Percentiles rank a stretch among this genome's conserved stretches.
phyloP scores from a whole-genome alignment of 129 eudicot species.

The Lactuca sativa region DNA sequence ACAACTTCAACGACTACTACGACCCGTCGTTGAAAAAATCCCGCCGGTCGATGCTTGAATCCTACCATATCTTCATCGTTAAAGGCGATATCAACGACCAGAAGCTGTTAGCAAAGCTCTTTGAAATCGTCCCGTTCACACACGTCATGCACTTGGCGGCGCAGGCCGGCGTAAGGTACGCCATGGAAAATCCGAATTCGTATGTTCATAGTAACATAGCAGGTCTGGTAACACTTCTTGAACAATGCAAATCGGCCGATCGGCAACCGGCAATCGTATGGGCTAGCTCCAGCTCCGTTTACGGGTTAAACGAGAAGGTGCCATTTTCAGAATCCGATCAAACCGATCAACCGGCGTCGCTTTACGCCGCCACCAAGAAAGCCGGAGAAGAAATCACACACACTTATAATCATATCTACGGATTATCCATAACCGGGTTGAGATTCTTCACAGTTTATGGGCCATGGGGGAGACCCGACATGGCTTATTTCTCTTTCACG shows the following conservation, averaged over 20 bases:
- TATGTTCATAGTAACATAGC: constrained; percentile 46
- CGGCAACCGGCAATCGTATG: constrained; percentile 41
- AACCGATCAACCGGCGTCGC: constrained; percentile 43
- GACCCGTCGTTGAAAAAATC: constrained; percentile 42
- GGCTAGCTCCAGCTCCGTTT: constrained; percentile 46
- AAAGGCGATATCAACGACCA: constrained; percentile 41
- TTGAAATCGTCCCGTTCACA: constrained; percentile 27
- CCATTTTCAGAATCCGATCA: constrained; percentile 40
- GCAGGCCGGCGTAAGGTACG: constrained; percentile 50
- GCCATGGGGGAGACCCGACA: constrained; percentile 47
- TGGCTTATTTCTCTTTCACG: constrained; percentile 44
- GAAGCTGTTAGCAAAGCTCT: constrained; percentile 34
- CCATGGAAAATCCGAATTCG: constrained; percentile 42
- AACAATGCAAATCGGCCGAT: constrained; percentile 28
- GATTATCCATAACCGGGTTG: constrained; percentile 39
- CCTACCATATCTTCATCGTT: constrained; percentile 21
- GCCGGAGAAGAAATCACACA: constrained; percentile 44
- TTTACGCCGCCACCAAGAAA: constrained; percentile 42
- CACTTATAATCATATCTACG: constrained; percentile 40
- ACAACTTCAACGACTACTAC: constrained; percentile 41
- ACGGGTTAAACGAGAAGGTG: constrained; percentile 40
- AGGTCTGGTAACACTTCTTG: constrained; percentile 42
- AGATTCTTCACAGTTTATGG: constrained; percentile 43
- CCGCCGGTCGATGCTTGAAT: constrained; percentile 15
- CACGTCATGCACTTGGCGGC: constrained; percentile 54